These are phyloP conservation scores for Fagopyrum tataricum DNA, from an alignment of 148 eudicot species.

Conservation along the genomic window DNA sequence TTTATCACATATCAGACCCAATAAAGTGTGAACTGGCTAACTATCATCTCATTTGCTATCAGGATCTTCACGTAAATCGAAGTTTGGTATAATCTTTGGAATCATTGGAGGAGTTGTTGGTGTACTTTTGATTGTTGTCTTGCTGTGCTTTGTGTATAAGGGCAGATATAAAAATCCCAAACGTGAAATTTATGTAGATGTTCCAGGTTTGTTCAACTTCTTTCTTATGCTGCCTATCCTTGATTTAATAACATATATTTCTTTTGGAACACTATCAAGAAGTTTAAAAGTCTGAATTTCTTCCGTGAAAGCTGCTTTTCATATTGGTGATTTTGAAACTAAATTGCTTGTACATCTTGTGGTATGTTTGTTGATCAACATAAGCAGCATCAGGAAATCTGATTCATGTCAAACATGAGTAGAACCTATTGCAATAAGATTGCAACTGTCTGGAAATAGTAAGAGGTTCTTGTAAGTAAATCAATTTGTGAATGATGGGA, in stretches of 20 bases:
- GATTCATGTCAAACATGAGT: neutral
- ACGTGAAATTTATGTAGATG: slow-evolving; percentile 88
- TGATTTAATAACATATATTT: neutral
- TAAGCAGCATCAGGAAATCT: neutral
- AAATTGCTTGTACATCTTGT: neutral
- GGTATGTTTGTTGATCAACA: neutral
- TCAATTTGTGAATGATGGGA: neutral
- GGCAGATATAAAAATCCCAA: slow-evolving; percentile 45
- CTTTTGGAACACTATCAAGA: neutral
- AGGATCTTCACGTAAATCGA: slow-evolving; percentile 65
- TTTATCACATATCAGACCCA: neutral
- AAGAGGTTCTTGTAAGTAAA: neutral
- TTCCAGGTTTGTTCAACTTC: slow-evolving; percentile 50
- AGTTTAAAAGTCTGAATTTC: neutral
- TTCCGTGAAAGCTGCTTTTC: neutral
- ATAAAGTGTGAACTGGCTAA: slow-evolving; percentile 11
- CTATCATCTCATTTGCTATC: slow-evolving; percentile 17
- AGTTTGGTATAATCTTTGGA: slow-evolving; percentile 50
- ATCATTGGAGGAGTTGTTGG: slow-evolving; percentile 48
- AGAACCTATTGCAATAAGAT: neutral
- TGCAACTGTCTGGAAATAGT: neutral
- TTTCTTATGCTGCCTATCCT: neutral
- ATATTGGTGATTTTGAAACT: neutral
- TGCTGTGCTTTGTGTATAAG: slow-evolving; percentile 48
- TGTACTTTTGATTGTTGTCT: slow-evolving; percentile 49